phyloP scores from a whole-genome alignment of 805 yeast species.

The Maudiozyma serrabonitensis region DNA sequence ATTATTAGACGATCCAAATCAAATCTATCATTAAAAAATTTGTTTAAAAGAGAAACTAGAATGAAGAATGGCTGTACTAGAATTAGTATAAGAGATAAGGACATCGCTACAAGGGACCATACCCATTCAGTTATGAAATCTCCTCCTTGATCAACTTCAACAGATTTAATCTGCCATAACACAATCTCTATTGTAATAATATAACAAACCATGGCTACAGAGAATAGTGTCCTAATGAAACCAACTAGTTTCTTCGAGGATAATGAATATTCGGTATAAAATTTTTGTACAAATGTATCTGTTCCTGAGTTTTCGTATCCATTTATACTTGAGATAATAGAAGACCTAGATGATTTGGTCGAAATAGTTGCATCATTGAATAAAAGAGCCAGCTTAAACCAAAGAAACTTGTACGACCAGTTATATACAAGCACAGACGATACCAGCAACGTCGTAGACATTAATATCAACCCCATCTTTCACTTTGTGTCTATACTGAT shows the following conservation, averaged over 20 bases:
- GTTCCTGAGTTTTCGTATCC: constrained; percentile 4
- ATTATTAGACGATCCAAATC: constrained; percentile 16
- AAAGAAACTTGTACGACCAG: constrained; percentile 13
- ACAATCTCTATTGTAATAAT: constrained; percentile 25
- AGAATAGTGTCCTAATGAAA: constrained; percentile 18
- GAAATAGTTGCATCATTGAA: constrained; percentile 17
- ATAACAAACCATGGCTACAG: constrained; percentile 21
- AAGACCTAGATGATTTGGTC: constrained; percentile 1
- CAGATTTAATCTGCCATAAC: constrained; percentile 24
- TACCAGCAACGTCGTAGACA: constrained; percentile 3
- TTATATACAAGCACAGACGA: constrained; percentile 8
- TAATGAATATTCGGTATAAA: constrained; percentile 25
- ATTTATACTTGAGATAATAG: constrained; percentile 7
- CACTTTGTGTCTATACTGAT: not conserved
- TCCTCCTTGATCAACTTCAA: constrained; percentile 12
- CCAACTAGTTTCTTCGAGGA: constrained; percentile 16
- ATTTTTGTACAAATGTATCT: constrained; percentile 18
- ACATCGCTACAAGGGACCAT: constrained; percentile 23
- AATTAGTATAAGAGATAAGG: constrained; percentile 16
- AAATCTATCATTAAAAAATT: constrained; percentile 23
- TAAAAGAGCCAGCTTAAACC: constrained; percentile 16
- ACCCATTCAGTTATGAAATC: constrained; percentile 15
- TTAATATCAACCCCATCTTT: constrained; percentile 8
- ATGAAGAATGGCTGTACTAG: constrained; percentile 25
- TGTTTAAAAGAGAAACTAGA: constrained; percentile 20